Base-by-base conservation (phyloP, 2,329 filamentous ascomycete genomes). In the Karstenula rhodostoma region DNA sequence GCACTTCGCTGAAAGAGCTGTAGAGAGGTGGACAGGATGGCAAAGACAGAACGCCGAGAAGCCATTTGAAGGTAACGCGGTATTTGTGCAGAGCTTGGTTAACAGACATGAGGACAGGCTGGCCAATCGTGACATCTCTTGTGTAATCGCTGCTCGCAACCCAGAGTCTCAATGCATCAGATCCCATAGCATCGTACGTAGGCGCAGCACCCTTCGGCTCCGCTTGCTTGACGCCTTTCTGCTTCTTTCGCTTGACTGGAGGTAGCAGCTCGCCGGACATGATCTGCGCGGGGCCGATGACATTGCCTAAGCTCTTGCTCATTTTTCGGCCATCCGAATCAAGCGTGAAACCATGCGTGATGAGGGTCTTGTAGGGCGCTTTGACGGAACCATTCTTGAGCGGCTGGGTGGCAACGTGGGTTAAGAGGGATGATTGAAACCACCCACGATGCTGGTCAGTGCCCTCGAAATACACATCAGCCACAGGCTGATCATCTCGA, bases 381-480 rank as follows among this genome's bases (percentile, higher is more conserved):
- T 77, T 77, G 33, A 80, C 70, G 2, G 56, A 51, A 6, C 56
- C 47, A 6, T 58, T 56, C 0, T 64, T 54, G 17, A 70, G 71
- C 2, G 68, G 29, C 67, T 88, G 85, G 3, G 85, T 84, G 0
- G 94, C 91, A 32, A 96, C 86, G 52, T 92, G 89, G 0, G 95
- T 98, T 57, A 99, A 84, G 12, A 99, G 85, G 64, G 93, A 96
- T 7, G 95, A 98, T 78, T 99, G 95, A 76, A 99, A 99, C 95
- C 95, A 99, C 32, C 95, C 95, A 42, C 95, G 90, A 78, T 99
- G 95, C 76, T 99, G 95, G 76, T 99, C 95, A 3, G 90, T 92
- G 33, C 95, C 95, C 80, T 99, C 95, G 2, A 98, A 85, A 74
- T 96, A 98, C 25, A 98, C 86, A 75, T 99, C 93, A 0, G 93